Evolutionary conservation across 208 protist species (phyloP), one percentile per base, ranked within the genome.

Genomic region (Acanthamoeba quina): DNA sequence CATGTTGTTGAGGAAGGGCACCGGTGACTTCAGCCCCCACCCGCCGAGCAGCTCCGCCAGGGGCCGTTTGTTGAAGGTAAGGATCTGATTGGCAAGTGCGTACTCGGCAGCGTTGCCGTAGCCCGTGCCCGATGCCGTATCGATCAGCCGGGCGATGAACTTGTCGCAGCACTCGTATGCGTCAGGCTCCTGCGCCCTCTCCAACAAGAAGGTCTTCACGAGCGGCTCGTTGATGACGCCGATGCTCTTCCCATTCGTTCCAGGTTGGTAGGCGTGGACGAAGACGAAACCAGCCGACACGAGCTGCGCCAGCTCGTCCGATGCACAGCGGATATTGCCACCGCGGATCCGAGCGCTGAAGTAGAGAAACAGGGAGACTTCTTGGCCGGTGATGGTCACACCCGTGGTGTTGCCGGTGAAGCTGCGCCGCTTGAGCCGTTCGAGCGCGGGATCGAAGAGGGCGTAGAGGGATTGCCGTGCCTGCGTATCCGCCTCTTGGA

Each of bases 311-410:
- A 85, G 5, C 5, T 52, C 41, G 49, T 4, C 19, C 44, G 76
- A 85, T 9, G 21, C 10, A 56, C 76, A 85, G 76, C 31, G 5
- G 76, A 85, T 85, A 24, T 85, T 85, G 37, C 37, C 76, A 29
- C 76, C 76, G 19, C 76, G 49, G 44, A 85, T 4, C 5, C 76
- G 76, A n/a, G 3, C 6, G 37, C 76, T 34, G 44, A 58, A 85
- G 34, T n/a, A 60, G 76, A 85, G 76, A 19, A 85, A 85, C 9
- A 13, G 41, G 76, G 11, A 6, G 24, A 85, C 3, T n/a, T 85
- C 41, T 6, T 56, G 6, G 76, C 76, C 49, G 15, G 76, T 13
- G 37, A 85, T 37, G 9, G 76, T 4, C 44, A 85, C 26, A 10
- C n/a, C 21, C n/a, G 3, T 31, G 41, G 37, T 11, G 19, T 85